Base-by-base conservation (phyloP, 2,329 filamentous ascomycete genomes). In the Didymella glomerata region DNA sequence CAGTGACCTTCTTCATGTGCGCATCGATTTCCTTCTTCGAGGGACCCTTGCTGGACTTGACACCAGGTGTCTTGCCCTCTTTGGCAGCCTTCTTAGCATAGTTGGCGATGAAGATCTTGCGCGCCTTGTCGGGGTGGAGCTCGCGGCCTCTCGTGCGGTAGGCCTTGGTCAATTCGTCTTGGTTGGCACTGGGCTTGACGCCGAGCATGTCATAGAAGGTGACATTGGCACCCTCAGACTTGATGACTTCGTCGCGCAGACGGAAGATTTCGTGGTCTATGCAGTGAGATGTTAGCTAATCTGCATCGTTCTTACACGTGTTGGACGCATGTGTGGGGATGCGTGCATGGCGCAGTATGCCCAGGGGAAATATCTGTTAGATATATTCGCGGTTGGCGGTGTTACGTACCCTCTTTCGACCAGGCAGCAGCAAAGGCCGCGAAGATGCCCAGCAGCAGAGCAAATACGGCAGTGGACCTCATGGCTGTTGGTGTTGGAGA, bases 181-280 rank as follows among this genome's bases (percentile, higher is more conserved):
- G 88, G 68, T 85, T 90, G 61, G 93, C 94, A 58, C 84, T 84
- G 60, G 87, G 82, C 49, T 85, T 82, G 65, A 97, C 85, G 71
- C 90, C 93, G 63, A 99, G 83, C 80, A 97, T 95, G 75, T 96
- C 83, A 86, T 99, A 99, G 80, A 99, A 99, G 69, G 91, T 95
- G 60, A 92, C 85, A 63, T 91, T 89, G 50, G 83, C 72, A 57
- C 95, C 93, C 77, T 97, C 91, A 65, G 88, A 82, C 44, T 86
- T 80, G 61, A 86, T 81, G 55, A 99, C 86, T 77, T 98, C 95
- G 80, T 97, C 93, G 73, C 90, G 90, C 63, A 99, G 85, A 70
- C 93, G 91, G 83, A 99, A 99, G 81, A 99, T 98, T 81, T 99
- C 95, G 76, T 96, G 92, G 80, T 99, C 95, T 96, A 72, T 32